Evolutionary conservation across 495 filamentous ascomycete genomes (phyloP), one percentile per base, ranked within the genome.

Genomic region (Podospora anserina): DNA sequence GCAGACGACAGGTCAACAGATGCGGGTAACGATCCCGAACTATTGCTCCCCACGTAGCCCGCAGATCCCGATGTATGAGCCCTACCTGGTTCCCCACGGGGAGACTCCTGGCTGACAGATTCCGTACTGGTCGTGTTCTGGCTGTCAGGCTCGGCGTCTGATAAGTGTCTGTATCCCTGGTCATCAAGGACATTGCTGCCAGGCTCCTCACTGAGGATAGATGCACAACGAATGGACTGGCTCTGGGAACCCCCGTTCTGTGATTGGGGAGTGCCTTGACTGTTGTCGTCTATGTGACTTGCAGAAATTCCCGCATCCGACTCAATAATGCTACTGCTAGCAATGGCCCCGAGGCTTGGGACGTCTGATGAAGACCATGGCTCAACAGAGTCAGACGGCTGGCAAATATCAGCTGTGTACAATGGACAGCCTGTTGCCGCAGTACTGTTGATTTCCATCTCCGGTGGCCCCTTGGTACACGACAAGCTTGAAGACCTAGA

Each of bases 401-500:
- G 39, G 39, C 39, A 1, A 16, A 6, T 49, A 13, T 49, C 39
- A 49, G 9, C 39, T 11, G 39, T 13, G 39, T 49, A 49, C 39
- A 13, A 13, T 49, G 39, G 39, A 16, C 5, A 49, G 9, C 39
- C 39, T 16, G 39, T 49, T 11, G 39, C 39, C 39, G 6, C 39
- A 2, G 39, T 49, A 11, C 39, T 49, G 39, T 49, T 49, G 15
- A 11, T 5, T 49, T 49, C 39, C 9, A 49, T 49, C 5, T 49
- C 39, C 15, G 39, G 5, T 9, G 7, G 39, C 39, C 13, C 39
- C 39, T 0, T 49, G 39, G 9, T 13, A 49, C 13, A 49, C 0
- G 39, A 49, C 15, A 16, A 11, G 15, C 2, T 68, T 26, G 65
- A 65, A 19, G 7, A 19, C 30, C 77, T 72, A 13, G 74, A 78